Percentiles rank a stretch among this genome's conserved stretches.
These are phyloP conservation scores for Hanseniaspora clermontiae DNA, from an alignment of 805 yeast genomes.

Conservation along the genomic window DNA sequence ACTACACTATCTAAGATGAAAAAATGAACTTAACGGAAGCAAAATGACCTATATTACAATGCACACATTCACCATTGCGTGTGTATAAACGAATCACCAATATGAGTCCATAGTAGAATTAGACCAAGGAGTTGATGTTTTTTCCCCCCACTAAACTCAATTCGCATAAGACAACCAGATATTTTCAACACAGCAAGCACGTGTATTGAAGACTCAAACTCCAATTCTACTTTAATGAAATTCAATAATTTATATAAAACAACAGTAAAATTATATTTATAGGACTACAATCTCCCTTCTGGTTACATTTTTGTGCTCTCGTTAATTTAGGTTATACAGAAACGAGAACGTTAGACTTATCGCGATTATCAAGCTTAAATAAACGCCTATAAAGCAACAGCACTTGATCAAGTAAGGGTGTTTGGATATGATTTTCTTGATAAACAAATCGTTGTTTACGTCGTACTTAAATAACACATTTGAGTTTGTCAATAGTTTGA, in stretches of 20 bases:
- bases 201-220: background rate
- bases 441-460: background rate
- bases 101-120: background rate
- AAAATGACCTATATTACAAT: background rate
- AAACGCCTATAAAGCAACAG: background rate
- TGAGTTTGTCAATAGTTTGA: constrained; percentile 3
- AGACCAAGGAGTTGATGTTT: background rate
- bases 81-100: background rate
- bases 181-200: background rate
- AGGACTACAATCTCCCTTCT: background rate
- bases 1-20: too few species aligned
- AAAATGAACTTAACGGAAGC: background rate
- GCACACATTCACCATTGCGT: background rate
- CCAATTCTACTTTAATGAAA: background rate
- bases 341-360: background rate
- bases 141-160: too few species aligned
- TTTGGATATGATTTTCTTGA: constrained; percentile 2
- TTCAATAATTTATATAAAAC: background rate
- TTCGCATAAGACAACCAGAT: background rate
- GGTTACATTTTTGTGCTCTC: background rate
- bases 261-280: background rate
- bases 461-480: constrained; percentile 1
- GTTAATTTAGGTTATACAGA: background rate
- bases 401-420: background rate
- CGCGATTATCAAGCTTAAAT: background rate